phyloP scores from a whole-genome alignment of 176 grass and related monocot genomes.

The Eragrostis nindensis region DNA sequence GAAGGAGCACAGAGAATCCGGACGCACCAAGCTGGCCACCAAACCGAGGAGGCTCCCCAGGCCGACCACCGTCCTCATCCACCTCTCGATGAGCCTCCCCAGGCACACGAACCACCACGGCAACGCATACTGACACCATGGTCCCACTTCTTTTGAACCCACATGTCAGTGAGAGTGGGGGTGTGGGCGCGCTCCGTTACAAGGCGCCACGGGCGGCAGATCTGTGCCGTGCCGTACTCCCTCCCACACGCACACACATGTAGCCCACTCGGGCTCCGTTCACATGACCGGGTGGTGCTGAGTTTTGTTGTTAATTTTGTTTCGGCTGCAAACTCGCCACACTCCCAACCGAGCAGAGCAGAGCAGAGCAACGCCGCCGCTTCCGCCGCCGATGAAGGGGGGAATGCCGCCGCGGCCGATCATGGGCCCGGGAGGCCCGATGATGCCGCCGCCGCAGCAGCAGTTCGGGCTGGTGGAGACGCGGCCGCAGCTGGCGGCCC shows the following conservation, averaged over 20 bases:
- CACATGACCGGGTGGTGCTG: constrained; percentile 16
- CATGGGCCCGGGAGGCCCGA: constrained; percentile 49
- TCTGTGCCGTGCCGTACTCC: constrained; percentile 8
- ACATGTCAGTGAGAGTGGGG: background rate
- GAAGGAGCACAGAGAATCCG: constrained; percentile 35
- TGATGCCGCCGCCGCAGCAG: constrained; percentile 49
- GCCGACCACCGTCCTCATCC: constrained; percentile 22
- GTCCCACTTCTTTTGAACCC: background rate
- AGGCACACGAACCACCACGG: background rate
- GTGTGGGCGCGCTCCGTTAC: background rate
- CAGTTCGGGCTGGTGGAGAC: constrained; percentile 87
- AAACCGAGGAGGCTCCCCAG: constrained; percentile 15
- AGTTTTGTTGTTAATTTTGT: too few species aligned
- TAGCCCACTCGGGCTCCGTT: background rate
- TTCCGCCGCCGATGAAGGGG: constrained; percentile 46
- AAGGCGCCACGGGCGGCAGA: background rate
- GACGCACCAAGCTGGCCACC: constrained; percentile 36
- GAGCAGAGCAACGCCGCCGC: constrained; percentile 33
- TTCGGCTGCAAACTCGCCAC: background rate
- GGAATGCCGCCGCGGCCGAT: constrained; percentile 53
- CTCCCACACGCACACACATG: background rate
- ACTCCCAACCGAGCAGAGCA: background rate
- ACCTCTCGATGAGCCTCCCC: background rate
- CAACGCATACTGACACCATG: accelerated
- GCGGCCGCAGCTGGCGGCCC: constrained; percentile 73